These are phyloP conservation scores for Dinochytrium kinnereticum DNA, from an alignment of 371 early-diverging fungal genomes.

Conservation along the genomic window DNA sequence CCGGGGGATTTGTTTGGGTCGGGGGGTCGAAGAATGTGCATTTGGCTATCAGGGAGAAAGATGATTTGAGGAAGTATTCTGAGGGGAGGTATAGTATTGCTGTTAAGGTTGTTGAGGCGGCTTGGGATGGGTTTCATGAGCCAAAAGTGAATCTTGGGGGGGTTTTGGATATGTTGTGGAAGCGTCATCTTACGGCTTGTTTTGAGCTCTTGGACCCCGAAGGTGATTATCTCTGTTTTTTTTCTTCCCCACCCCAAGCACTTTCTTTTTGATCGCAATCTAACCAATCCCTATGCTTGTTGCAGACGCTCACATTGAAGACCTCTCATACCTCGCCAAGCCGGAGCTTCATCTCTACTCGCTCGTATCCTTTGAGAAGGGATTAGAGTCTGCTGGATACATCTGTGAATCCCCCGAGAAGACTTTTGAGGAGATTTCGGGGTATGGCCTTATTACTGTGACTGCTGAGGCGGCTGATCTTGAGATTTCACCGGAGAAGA, in stretches of 20 bases:
- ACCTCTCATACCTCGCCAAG: slow-evolving; percentile 6
- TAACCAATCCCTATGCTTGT: too few species aligned
- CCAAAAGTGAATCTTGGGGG: neutral
- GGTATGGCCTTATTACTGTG: neutral
- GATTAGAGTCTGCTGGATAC: neutral
- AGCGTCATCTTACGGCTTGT: slow-evolving; percentile 14
- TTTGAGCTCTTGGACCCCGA: slow-evolving; percentile 23
- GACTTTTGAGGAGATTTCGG: neutral
- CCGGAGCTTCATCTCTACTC: slow-evolving; percentile 20
- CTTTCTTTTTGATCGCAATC: too few species aligned
- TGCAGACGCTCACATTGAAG: slow-evolving; percentile 21
- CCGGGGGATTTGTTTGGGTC: neutral
- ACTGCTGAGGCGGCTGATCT: neutral
- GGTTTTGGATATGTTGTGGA: slow-evolving; percentile 16
- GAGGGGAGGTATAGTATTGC: slow-evolving; percentile 5
- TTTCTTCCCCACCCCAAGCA: too few species aligned
- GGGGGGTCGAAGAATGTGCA: slow-evolving; percentile 18
- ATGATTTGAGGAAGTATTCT: neutral
- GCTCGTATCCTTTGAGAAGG: slow-evolving; percentile 20
- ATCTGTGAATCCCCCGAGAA: slow-evolving; percentile 16
- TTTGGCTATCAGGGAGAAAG: neutral
- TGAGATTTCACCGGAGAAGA: neutral
- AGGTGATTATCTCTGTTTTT: slow-evolving; percentile 4
- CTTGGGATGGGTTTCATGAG: neutral
- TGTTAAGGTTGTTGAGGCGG: slow-evolving; percentile 3